A percentile compares a stretch with the other conserved stretches of the same genome.
Conservation (phyloP, 345 rosid genomes). For the Gossypium turneri region DNA sequence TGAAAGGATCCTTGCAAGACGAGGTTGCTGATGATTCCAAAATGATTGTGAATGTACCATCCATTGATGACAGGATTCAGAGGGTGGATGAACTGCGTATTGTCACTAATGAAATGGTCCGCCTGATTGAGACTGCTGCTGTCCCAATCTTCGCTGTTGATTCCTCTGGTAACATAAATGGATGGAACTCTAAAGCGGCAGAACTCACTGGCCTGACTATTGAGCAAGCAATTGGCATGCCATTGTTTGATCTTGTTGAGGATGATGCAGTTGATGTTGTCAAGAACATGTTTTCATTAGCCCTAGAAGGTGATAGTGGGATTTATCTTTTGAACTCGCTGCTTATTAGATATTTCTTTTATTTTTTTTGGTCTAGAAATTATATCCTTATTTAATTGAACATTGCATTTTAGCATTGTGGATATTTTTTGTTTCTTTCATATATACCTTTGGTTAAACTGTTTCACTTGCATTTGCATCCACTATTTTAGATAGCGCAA, state of each 20-base stretch:
- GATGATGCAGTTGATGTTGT: conserved; percentile 39
- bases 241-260: conserved; percentile 50
- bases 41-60: conserved; percentile 40
- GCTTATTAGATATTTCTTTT: neutral
- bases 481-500: neutral
- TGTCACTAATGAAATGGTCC: conserved; percentile 77
- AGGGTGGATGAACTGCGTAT: conserved; percentile 53
- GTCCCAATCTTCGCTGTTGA: conserved; percentile 83
- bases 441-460: neutral
- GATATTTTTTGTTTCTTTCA: conserved; percentile 1
- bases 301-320: conserved; percentile 49
- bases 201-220: conserved; percentile 69
- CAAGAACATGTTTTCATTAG: conserved; percentile 42
- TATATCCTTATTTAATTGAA: neutral
- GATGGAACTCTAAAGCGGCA: conserved; percentile 77
- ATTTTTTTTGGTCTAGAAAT: neutral
- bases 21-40: conserved; percentile 44
- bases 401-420: neutral
- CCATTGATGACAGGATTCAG: conserved; percentile 44
- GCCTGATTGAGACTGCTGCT: conserved; percentile 78
- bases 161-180: conserved; percentile 59
- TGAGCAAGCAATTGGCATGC: conserved; percentile 69
- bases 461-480: neutral
- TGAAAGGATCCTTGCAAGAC: conserved; percentile 61
- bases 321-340: conserved; percentile 19